These are phyloP conservation scores for Hypoxylon sp. DNA, from an alignment of 2,329 filamentous ascomycete genomes.

Conservation along the genomic window DNA sequence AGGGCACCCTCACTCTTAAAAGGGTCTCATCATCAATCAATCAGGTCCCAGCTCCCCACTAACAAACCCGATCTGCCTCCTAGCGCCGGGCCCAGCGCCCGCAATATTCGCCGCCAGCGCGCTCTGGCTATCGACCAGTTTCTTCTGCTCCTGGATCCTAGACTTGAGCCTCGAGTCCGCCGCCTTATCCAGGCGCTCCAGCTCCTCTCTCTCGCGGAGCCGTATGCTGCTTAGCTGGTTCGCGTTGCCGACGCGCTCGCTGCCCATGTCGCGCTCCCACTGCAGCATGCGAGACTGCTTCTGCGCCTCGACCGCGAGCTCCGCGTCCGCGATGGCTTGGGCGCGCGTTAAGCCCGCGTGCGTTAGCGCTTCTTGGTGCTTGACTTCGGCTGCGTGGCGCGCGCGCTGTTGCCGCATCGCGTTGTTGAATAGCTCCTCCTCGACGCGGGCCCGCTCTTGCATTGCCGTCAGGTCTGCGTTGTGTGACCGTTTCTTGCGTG, in stretches of 20 bases:
- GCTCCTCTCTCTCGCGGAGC: conserved; percentile 65
- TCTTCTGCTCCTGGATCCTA: conserved; percentile 66
- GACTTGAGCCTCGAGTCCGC: conserved; percentile 63
- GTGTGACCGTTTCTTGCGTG: conserved; percentile 63
- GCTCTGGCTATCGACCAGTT: conserved; percentile 64
- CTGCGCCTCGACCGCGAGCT: conserved; percentile 62
- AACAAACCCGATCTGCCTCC: conserved; percentile 70
- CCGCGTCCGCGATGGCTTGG: conserved; percentile 62
- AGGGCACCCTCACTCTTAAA: too few relatives aligned
- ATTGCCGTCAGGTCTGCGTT: conserved; percentile 62
- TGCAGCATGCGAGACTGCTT: conserved; percentile 62
- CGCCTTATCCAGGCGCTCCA: conserved; percentile 64
- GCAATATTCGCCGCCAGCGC: conserved; percentile 57
- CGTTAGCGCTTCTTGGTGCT: conserved; percentile 64
- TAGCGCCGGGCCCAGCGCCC: conserved; percentile 54
- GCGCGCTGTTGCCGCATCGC: conserved; percentile 57
- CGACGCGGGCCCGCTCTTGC: conserved; percentile 62
- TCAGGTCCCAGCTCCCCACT: conserved; percentile 63
- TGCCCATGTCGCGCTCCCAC: conserved; percentile 64
- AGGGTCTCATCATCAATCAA: conserved; percentile 23
- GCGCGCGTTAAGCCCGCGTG: conserved; percentile 62
- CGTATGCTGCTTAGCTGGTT: conserved; percentile 65
- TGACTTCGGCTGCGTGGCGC: conserved; percentile 57
- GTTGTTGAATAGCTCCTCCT: conserved; percentile 61
- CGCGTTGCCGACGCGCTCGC: conserved; percentile 64